Evolutionary conservation across 306 rosid genomes (phyloP).

Genomic region (Hippophae rhamnoides): DNA sequence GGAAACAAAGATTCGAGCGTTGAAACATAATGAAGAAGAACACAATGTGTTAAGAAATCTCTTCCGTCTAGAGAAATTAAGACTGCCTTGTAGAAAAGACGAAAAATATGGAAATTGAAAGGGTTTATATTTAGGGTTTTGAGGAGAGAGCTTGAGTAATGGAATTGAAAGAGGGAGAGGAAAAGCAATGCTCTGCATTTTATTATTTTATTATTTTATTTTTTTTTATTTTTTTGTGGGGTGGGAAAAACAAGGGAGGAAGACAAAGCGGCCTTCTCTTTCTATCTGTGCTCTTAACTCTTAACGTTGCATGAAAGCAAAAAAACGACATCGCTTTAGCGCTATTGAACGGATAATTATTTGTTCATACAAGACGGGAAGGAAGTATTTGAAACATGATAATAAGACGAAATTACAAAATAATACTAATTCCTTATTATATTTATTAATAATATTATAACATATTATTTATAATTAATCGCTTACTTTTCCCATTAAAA

Average conservation of each 20-base stretch:
- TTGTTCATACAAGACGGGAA: too few species aligned
- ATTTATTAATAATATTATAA: too few species aligned
- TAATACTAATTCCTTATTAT: too few species aligned
- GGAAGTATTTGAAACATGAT: too few species aligned
- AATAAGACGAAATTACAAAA: too few species aligned
- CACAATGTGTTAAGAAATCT: slow-evolving; percentile 12
- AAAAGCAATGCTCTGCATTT: slow-evolving; percentile 27
- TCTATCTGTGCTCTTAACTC: not conserved
- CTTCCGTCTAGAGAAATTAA: slow-evolving; percentile 7
- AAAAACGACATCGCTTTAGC: not conserved
- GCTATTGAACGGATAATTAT: too few species aligned
- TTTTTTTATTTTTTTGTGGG: not conserved
- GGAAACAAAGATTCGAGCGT: slow-evolving; percentile 16
- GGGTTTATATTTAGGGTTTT: slow-evolving; percentile 6
- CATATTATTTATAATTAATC: too few species aligned
- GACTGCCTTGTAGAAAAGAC: slow-evolving; percentile 1
- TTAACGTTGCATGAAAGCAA: slow-evolving; percentile 19
- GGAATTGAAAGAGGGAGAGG: slow-evolving; percentile 20
- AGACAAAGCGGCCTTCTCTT: not conserved
- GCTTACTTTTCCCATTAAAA: too few species aligned
- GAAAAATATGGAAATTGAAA: not conserved
- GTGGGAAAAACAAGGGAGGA: slow-evolving; percentile 1
- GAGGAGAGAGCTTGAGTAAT: slow-evolving; percentile 15
- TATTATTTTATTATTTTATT: not conserved
- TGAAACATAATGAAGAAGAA: slow-evolving; percentile 10